A percentile compares a stretch with the other conserved stretches of the same genome.
These are phyloP conservation scores for Colletotrichum orbiculare DNA, from an alignment of 2,329 filamentous ascomycete species.

Conservation along the genomic window DNA sequence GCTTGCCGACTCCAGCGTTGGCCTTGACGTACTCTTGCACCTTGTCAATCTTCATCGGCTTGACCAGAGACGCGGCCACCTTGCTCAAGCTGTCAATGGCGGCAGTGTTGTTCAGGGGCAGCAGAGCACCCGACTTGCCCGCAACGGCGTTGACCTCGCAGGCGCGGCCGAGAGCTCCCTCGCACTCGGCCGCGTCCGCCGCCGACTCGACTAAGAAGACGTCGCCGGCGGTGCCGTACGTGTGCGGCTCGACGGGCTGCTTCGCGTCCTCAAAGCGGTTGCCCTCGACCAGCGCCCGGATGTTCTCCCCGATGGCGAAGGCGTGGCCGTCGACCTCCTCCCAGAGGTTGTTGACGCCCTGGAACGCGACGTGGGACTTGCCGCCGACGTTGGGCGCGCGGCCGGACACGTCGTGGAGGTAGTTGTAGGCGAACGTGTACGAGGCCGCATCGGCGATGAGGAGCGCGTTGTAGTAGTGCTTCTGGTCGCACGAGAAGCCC, in stretches of 20 bases:
- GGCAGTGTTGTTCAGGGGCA: neutral
- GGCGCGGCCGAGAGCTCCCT: slow-evolving; percentile 41
- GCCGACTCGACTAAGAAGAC: slow-evolving; percentile 40
- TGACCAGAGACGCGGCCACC: neutral
- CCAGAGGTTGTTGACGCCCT: slow-evolving; percentile 57
- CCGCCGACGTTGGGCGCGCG: slow-evolving; percentile 42
- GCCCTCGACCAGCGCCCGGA: slow-evolving; percentile 52
- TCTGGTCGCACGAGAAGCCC: slow-evolving; percentile 54
- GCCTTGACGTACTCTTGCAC: neutral
- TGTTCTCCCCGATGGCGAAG: slow-evolving; percentile 52
- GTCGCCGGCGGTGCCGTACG: slow-evolving; percentile 29
- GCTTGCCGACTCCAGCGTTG: slow-evolving; percentile 18
- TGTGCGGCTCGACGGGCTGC: slow-evolving; percentile 49
- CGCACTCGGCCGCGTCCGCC: slow-evolving; percentile 30
- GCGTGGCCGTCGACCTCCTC: slow-evolving; percentile 54
- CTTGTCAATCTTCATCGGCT: neutral
- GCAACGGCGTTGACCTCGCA: slow-evolving; percentile 41
- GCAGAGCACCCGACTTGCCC: neutral
- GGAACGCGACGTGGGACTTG: slow-evolving; percentile 40
- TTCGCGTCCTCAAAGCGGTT: slow-evolving; percentile 55
- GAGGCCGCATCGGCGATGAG: slow-evolving; percentile 52
- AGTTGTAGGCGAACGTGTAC: slow-evolving; percentile 56
- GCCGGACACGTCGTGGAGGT: slow-evolving; percentile 56
- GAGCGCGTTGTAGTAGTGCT: slow-evolving; percentile 60
- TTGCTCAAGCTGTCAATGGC: neutral